A percentile compares a stretch with the other conserved stretches of the same genome.
phyloP scores from a whole-genome alignment of 2,329 filamentous ascomycete species.

The Xylaria digitata region DNA sequence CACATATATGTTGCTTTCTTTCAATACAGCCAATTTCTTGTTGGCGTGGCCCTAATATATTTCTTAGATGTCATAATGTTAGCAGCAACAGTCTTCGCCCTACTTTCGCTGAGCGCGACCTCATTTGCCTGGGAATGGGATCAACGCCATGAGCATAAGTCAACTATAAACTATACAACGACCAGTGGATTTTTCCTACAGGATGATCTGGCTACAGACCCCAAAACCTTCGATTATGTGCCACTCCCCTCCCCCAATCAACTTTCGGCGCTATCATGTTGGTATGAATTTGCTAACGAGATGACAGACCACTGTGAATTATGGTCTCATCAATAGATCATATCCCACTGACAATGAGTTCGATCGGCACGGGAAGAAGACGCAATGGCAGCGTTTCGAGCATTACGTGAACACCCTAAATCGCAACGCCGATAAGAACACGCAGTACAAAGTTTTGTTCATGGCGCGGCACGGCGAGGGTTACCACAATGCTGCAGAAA shows the following conservation, averaged over 20 bases:
- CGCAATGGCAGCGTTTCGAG: slow-evolving; percentile 74
- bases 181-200: slow-evolving; percentile 73
- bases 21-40: background rate
- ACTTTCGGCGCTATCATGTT: background rate
- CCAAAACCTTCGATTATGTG: slow-evolving; percentile 73
- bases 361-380: slow-evolving; percentile 56
- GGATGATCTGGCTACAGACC: slow-evolving; percentile 67
- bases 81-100: slow-evolving; percentile 27
- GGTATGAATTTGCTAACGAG: slow-evolving; percentile 23
- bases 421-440: slow-evolving; percentile 55
- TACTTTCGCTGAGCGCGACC: slow-evolving; percentile 42
- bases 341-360: slow-evolving; percentile 66
- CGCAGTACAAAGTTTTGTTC: slow-evolving; percentile 74
- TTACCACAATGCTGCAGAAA: slow-evolving; percentile 71
- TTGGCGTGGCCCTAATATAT: background rate
- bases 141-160: slow-evolving; percentile 34
- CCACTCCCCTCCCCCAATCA: slow-evolving; percentile 1
- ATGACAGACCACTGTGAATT: slow-evolving; percentile 67
- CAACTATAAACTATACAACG: slow-evolving; percentile 68
- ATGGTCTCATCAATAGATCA: slow-evolving; percentile 72
- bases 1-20: background rate
- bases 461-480: slow-evolving; percentile 78
- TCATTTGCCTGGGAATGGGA: slow-evolving; percentile 42
- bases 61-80: slow-evolving; percentile 34
- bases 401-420: slow-evolving; percentile 68